Conservation (phyloP, 2,329 filamentous ascomycete genomes). For the Colletotrichum tanaceti region DNA sequence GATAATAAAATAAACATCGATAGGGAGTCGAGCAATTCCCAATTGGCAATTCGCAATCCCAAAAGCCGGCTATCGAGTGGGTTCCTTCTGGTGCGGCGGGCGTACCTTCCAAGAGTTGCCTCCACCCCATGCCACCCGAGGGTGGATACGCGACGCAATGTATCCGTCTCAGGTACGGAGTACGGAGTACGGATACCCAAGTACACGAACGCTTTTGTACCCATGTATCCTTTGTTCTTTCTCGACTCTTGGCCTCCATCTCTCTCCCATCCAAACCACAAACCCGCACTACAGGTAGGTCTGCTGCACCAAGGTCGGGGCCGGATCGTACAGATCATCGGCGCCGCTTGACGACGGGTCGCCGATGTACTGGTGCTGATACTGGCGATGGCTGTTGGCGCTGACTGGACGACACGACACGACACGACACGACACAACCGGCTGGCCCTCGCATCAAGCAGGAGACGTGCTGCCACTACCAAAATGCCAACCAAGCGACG, state of each 20-base stretch:
- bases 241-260: neutral
- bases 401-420: conserved; percentile 3
- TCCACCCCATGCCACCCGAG: neutral
- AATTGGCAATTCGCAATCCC: conserved; percentile 16
- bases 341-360: neutral
- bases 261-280: neutral
- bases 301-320: neutral
- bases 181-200: no score
- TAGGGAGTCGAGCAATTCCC: conserved; percentile 14
- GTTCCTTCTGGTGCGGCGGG: neutral
- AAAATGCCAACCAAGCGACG: neutral
- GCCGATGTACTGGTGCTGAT: neutral
- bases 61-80: neutral
- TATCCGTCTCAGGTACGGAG: no score
- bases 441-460: conserved; percentile 17
- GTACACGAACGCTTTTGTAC: no score
- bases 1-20: no score
- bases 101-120: no score
- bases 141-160: neutral
- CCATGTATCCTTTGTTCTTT: neutral
- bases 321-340: neutral
- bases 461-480: conserved; percentile 11
- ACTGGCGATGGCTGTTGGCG: neutral
- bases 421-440: neutral
- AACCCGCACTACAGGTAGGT: neutral